Base-by-base conservation (phyloP, 1,139 yeast genomes). In the Pichia sp. region DNA sequence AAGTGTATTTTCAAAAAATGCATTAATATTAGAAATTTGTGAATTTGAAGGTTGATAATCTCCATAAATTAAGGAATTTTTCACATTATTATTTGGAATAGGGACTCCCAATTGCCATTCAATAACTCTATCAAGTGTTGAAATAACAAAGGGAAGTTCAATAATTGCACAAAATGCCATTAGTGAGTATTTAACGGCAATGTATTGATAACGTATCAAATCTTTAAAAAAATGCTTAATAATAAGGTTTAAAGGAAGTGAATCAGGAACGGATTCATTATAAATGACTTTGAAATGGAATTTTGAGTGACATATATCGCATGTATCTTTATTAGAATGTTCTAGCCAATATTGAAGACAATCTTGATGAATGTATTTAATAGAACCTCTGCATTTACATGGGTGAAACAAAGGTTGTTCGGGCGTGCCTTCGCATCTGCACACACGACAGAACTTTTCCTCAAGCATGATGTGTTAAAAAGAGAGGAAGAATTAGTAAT, bases 311-410 rank as follows among this genome's bases (percentile, higher is more conserved):
- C 99, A 91, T 27, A 91, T 85, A 59, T 91, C 98, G 70, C 99
- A 91, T 34, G 75, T 72, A 33, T 74, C 69, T 38, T 76, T 69
- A 48, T 76, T 71, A 35, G 84, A 76, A 51, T 80, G 77, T 44
- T 70, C 71, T 31, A 91, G 70, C 99, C 99, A 91, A 57, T 87
- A 95, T 54, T 80, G 68, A 37, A 91, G 65, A 64, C 98, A 91
- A 38, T 82, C 93, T 60, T 91, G 95, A 62, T 91, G 99, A 43
- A 91, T 86, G 56, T 80, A 88, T 59, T 84, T 84, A 57, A 91
- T 93, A 23, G 95, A 83, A 2, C 99, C 99, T 46, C 88, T 74
- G 62, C 98, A 91, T 56, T 77, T 80, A 63, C 99, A 91, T 1
- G 99, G 98, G 62, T 86, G 91, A 50, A 76, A 82, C 38, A 91